A percentile compares a stretch with the other conserved stretches of the same genome.
Conservation (phyloP, 441 rosid species). For the Erodium texanum region DNA sequence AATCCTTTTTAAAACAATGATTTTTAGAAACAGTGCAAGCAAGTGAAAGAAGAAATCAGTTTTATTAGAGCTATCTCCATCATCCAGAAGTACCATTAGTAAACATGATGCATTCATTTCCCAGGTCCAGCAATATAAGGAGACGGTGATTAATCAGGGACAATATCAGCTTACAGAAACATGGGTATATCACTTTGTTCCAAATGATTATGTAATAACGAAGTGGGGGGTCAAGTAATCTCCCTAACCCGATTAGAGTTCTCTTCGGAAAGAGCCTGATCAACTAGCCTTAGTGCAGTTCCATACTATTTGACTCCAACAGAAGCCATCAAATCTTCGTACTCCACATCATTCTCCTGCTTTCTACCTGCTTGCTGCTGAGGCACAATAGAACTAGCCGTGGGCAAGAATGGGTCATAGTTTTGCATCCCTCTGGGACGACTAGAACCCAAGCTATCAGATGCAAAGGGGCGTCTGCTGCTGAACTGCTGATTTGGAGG, state of each 20-base stretch:
- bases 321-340: constrained; percentile 49
- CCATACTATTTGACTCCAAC: constrained; percentile 33
- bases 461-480: constrained; percentile 3
- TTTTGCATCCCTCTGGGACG: constrained; percentile 39
- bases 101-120: too few relatives aligned
- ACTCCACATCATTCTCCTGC: constrained; percentile 45
- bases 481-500: constrained; percentile 31
- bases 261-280: background rate
- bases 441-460: too few relatives aligned
- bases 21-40: too few relatives aligned
- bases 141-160: background rate
- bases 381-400: constrained; percentile 33
- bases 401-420: constrained; percentile 87
- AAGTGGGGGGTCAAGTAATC: background rate
- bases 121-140: background rate
- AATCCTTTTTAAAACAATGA: too few relatives aligned
- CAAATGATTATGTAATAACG: background rate
- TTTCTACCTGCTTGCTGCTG: constrained; percentile 36
- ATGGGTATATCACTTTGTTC: background rate
- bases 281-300: background rate
- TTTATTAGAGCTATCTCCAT: too few relatives aligned
- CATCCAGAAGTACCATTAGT: too few relatives aligned
- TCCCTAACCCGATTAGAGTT: background rate
- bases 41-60: too few relatives aligned
- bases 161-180: background rate